Evolutionary conservation across 106 monocot species (phyloP), one percentile per base, ranked within the genome.

Genomic region (Dactylorhiza incarnata): DNA sequence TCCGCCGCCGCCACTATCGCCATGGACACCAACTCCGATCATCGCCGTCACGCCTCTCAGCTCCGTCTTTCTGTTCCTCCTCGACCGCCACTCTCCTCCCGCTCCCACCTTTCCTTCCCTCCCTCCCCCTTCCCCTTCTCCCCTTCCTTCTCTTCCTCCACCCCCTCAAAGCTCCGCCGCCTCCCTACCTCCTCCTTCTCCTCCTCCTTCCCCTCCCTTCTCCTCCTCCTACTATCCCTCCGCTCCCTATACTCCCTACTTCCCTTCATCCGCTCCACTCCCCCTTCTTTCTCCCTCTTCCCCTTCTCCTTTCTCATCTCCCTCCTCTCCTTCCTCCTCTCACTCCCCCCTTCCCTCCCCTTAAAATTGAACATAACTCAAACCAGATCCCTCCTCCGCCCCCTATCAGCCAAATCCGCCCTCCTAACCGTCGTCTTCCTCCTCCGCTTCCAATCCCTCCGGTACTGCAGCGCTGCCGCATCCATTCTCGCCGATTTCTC

Each of bases 381-480:
- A 54, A 75, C 45, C 69, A 77, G 13, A 55, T 73, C 75, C 3
- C 81, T 89, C 70, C 73, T 82, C 65, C 80, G 83, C 48, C 20
- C 81, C 12, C 78, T 89, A 23, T 53, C 61, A 45, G 85, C 85
- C 4, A 29, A 52, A 50, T 81, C 89, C 22, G 25, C 80, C n/a
- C 79, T 67, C 68, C 48, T 45, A 0, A 63, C 71, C 69, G 37
- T 78, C 50, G 47, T 71, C 72, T 59, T 49, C 25, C 45, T 79
- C 73, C 50, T 53, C 22, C 68, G 55, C 62, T 52, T 82, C 79
- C 45, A 49, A 0, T 62, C 78, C 53, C 56, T 79, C 52, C 78
- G 76, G 50, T 77, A 72, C 73, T 71, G 65, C 62, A 22, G 73
- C 50, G 59, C 73, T 6, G 23, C 75, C 53, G 61, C 75, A 45